Conservation (phyloP, 164 flowering plant genomes). For the Piper betle region DNA sequence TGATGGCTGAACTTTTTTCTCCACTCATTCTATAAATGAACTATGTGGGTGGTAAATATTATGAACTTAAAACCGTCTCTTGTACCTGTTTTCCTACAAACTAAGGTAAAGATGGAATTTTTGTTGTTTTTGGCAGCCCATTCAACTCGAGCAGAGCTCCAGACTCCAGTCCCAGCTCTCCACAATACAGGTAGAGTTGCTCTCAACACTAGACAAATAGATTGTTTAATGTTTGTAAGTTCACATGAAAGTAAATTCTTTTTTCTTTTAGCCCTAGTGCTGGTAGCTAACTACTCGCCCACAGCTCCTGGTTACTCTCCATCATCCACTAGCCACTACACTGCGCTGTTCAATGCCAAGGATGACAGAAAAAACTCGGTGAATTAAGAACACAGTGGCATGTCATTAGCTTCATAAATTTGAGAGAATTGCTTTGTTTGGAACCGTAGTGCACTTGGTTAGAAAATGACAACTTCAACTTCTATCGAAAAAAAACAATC, state of each 20-base stretch:
- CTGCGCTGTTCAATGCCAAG: constrained; percentile 51
- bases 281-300: constrained; percentile 95
- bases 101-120: neutral
- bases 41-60: no score
- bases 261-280: constrained; percentile 62
- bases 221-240: neutral
- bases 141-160: constrained; percentile 58
- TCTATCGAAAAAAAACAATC: no score
- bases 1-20: neutral
- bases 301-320: constrained; percentile 96
- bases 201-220: neutral
- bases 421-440: no score
- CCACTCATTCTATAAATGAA: no score
- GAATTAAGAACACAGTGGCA: neutral
- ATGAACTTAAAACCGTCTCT: no score
- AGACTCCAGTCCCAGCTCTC: constrained; percentile 89
- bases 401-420: neutral
- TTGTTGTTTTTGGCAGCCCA: constrained; percentile 39
- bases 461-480: no score
- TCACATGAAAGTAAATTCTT: neutral
- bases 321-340: constrained; percentile 82
- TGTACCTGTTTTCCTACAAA: neutral
- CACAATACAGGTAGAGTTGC: constrained; percentile 58
- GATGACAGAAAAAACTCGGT: constrained; percentile 15
- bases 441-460: no score